Evolutionary conservation across 495 filamentous ascomycete genomes (phyloP).

Genomic region (Penicillium cinerascens): DNA sequence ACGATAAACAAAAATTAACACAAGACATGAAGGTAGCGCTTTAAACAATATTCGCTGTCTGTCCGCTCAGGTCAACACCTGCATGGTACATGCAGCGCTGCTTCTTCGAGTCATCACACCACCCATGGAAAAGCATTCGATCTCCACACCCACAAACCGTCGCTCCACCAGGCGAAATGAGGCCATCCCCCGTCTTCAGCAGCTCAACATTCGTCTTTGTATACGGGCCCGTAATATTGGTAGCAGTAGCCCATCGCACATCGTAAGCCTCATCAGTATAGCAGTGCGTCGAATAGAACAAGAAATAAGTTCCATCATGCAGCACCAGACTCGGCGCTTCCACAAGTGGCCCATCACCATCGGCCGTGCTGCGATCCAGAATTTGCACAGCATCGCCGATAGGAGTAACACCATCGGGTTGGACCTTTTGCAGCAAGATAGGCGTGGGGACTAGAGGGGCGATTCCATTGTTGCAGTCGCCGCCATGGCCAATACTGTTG

Average conservation of each 20-base stretch:
- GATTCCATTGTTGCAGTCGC: slow-evolving; percentile 53
- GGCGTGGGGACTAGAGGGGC: slow-evolving; percentile 50
- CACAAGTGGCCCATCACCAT: slow-evolving; percentile 55
- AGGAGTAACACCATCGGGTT: slow-evolving; percentile 46
- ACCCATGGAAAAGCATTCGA: slow-evolving; percentile 50
- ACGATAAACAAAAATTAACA: background rate
- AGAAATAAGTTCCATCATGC: slow-evolving; percentile 46
- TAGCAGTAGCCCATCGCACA: slow-evolving; percentile 51
- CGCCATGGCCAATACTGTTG: slow-evolving; percentile 55
- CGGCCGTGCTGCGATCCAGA: slow-evolving; percentile 46
- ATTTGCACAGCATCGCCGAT: slow-evolving; percentile 51
- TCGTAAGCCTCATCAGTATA: slow-evolving; percentile 51
- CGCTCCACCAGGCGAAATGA: slow-evolving; percentile 53
- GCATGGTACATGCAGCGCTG: slow-evolving; percentile 32
- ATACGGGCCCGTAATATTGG: slow-evolving; percentile 46
- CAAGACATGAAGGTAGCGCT: background rate
- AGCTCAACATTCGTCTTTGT: slow-evolving; percentile 34
- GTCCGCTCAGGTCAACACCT: slow-evolving; percentile 26
- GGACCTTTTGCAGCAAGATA: slow-evolving; percentile 57
- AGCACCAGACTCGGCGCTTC: slow-evolving; percentile 57
- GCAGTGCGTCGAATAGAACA: slow-evolving; percentile 62
- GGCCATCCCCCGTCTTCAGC: slow-evolving; percentile 32
- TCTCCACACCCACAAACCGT: slow-evolving; percentile 42
- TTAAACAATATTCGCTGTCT: slow-evolving; percentile 23
- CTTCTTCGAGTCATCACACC: slow-evolving; percentile 34